Base-by-base conservation (phyloP, 148 eudicot genomes). In the Chenopodium formosanum region DNA sequence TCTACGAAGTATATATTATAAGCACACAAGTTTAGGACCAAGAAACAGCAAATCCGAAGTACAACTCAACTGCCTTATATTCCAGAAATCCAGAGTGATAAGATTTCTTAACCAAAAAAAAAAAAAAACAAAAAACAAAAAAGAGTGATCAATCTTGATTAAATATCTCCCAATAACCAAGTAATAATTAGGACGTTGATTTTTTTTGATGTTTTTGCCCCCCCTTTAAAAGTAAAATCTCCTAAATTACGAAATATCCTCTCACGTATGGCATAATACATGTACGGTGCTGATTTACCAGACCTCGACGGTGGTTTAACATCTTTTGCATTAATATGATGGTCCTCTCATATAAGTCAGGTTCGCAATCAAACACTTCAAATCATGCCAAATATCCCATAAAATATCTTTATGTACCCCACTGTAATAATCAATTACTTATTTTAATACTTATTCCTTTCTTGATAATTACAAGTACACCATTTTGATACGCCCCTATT, bases 331-430 rank as follows among this genome's bases (percentile, higher is more conserved):
- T 69, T 32, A 69, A 40, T 32, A 31, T 9, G 72, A 44, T 69
- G 72, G 72, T 27, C 72, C 72, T 69, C 72, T 50, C 53, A 64
- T 23, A 64, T 64, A 9, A 64, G 68, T 64, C 31, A 7, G 68
- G 11, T 64, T 64, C 68, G 10, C 68, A 64, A 50, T 64, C 68
- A 64, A 64, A 64, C 32, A 25, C 68, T 25, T 23, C 68, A 64
- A n/a, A 64, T 25, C 72, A 69, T 27, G 46, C 44, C 44, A 69
- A 32, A 31, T 19, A 69, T 32, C 73, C 46, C 14, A 64, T 27
- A 64, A 23, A 64, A 27, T 22, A 23, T 64, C 25, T 64, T 7
- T 50, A 12, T 50, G 68, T 64, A 64, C 9, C 68, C 68, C 13
- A 67, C 14, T 67, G 31, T 27, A 34, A 17, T 13, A 50, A 50